phyloP scores from a whole-genome alignment of 805 yeast genomes.

The Starmerella etchellsii region DNA sequence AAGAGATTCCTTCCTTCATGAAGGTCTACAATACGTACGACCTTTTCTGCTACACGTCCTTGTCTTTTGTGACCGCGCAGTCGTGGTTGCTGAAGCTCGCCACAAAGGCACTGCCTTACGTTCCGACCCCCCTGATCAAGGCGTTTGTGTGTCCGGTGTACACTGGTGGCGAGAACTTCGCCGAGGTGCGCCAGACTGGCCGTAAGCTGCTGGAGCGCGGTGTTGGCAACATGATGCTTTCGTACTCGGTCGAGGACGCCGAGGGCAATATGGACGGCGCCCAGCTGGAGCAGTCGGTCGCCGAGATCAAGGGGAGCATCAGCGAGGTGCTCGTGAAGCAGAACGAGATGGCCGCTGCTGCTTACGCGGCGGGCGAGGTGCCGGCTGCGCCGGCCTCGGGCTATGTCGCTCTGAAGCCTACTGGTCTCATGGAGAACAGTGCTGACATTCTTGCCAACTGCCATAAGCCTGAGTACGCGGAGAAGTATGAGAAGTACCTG shows the following conservation, averaged over 20 bases:
- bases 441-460: conserved; percentile 56
- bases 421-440: conserved; percentile 73
- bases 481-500: conserved; percentile 45
- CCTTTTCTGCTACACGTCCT: conserved; percentile 23
- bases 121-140: conserved; percentile 58
- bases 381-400: conserved; percentile 74
- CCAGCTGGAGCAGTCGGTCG: conserved; percentile 32
- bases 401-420: conserved; percentile 85
- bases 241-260: conserved; percentile 85
- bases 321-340: conserved; percentile 50
- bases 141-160: conserved; percentile 67
- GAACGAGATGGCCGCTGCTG: conserved; percentile 30
- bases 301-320: conserved; percentile 42
- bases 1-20: conserved; percentile 19
- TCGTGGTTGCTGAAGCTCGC: conserved; percentile 25
- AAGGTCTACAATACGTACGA: conserved; percentile 21
- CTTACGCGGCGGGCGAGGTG: conserved; percentile 25
- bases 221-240: conserved; percentile 88
- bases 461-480: conserved; percentile 38
- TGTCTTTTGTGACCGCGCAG: conserved; percentile 27
- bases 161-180: conserved; percentile 76
- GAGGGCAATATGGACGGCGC: conserved; percentile 41
- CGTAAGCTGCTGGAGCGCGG: conserved; percentile 54
- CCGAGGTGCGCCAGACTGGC: conserved; percentile 62
- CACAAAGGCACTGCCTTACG: conserved; percentile 26